Evolutionary conservation across 1,139 yeast genomes (phyloP).

Genomic region (Nakaseomyces uthaithaninus): DNA sequence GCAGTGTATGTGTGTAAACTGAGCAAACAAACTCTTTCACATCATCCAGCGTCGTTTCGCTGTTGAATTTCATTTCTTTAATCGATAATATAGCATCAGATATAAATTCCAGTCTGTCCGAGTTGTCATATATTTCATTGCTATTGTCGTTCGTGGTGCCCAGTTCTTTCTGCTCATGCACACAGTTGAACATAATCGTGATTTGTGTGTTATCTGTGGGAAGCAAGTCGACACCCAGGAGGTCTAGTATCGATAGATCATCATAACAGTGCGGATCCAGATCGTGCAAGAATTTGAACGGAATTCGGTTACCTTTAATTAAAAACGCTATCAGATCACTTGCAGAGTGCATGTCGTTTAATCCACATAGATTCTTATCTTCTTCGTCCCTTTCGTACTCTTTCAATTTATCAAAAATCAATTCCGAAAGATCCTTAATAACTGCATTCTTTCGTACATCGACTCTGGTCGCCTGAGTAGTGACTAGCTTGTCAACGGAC

Average conservation of each 20-base stretch:
- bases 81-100: conserved; percentile 24
- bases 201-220: conserved; percentile 21
- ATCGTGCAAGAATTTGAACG: conserved; percentile 8
- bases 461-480: neutral
- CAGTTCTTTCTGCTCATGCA: conserved; percentile 17
- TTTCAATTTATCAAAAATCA: conserved; percentile 12
- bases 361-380: conserved; percentile 16
- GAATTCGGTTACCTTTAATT: conserved; percentile 20
- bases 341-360: conserved; percentile 14
- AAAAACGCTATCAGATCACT: conserved; percentile 21
- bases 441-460: neutral
- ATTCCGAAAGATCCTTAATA: conserved; percentile 9
- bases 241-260: conserved; percentile 18
- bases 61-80: conserved; percentile 20
- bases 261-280: conserved; percentile 11
- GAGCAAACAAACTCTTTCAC: conserved; percentile 27
- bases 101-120: conserved; percentile 19
- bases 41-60: conserved; percentile 23
- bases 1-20: conserved; percentile 21
- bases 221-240: conserved; percentile 24
- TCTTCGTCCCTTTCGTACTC: conserved; percentile 15
- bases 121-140: conserved; percentile 10
- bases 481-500: conserved; percentile 2
- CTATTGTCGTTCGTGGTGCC: neutral
- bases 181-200: conserved; percentile 22